Conservation (phyloP, 495 filamentous ascomycete genomes). For the Durotheca rogersii region DNA sequence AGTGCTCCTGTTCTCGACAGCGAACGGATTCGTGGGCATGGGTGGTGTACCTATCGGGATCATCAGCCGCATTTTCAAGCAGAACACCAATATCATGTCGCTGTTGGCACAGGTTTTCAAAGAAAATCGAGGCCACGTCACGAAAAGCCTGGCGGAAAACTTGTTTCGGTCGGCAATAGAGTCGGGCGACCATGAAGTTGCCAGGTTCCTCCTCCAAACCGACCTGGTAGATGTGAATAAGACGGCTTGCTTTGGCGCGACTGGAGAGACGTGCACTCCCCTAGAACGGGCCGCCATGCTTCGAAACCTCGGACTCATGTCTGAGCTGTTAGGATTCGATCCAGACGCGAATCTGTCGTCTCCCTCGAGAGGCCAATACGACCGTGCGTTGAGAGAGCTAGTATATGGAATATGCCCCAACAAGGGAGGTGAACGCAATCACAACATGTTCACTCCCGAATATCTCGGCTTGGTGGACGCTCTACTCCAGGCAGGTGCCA, state of each 20-base stretch:
- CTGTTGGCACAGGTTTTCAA: constrained; percentile 4
- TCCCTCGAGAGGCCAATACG: neutral
- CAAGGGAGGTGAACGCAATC: neutral
- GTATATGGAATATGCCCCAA: neutral
- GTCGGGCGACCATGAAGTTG: constrained; percentile 4
- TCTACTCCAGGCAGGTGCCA: constrained; percentile 6
- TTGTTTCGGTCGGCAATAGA: constrained; percentile 22
- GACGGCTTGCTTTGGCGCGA: neutral
- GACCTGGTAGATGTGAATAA: constrained; percentile 8
- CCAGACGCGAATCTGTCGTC: constrained; percentile 4
- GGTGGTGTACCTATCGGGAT: neutral
- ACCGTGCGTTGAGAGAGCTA: neutral
- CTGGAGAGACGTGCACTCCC: constrained; percentile 1
- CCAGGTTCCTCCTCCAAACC: constrained; percentile 4
- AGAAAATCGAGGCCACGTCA: neutral
- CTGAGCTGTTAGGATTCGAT: constrained; percentile 7
- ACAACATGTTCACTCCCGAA: neutral
- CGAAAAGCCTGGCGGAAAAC: constrained; percentile 17
- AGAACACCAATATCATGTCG: neutral
- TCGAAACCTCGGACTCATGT: constrained; percentile 4
- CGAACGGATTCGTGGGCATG: constrained; percentile 18
- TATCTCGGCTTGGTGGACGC: constrained; percentile 6
- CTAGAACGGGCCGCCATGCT: constrained; percentile 13
- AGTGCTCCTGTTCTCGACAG: constrained; percentile 10
- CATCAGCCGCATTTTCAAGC: neutral